Percentiles rank a stretch among this genome's conserved stretches.
These are phyloP conservation scores for Samsoniella hepiali DNA, from an alignment of 2,329 filamentous ascomycete species.

Conservation along the genomic window DNA sequence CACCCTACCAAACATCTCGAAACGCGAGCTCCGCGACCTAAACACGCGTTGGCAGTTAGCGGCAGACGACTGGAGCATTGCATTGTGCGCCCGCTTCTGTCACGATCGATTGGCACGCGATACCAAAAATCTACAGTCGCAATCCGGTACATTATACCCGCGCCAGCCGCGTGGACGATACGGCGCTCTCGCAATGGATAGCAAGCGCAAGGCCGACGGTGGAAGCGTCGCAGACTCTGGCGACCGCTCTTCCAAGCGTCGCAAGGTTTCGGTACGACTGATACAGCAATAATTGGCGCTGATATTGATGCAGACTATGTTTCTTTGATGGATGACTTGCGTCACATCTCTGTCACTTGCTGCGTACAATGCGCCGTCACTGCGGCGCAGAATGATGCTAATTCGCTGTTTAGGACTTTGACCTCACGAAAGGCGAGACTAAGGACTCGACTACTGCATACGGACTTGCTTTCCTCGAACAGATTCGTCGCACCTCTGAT, in stretches of 20 bases:
- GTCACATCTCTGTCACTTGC: conserved; percentile 3
- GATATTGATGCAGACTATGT: background rate
- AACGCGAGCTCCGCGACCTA: conserved; percentile 5
- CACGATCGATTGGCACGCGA: conserved; percentile 2
- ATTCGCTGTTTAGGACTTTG: conserved; percentile 36
- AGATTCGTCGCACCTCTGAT: conserved; percentile 72
- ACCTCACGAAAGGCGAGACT: conserved; percentile 57
- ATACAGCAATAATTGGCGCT: background rate
- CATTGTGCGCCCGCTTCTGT: conserved; percentile 8
- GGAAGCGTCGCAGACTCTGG: conserved; percentile 43
- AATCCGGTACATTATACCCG: background rate
- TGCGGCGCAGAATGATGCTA: background rate
- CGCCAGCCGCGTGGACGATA: background rate
- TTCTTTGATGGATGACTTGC: background rate
- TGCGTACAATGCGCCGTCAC: background rate
- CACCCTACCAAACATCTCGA: background rate
- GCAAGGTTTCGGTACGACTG: conserved; percentile 47
- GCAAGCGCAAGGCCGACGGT: conserved; percentile 55
- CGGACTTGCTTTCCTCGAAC: conserved; percentile 70
- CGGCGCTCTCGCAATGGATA: conserved; percentile 44
- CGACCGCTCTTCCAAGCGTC: conserved; percentile 55
- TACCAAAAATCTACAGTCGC: background rate
- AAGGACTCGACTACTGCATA: conserved; percentile 66
- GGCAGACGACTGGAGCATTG: background rate
- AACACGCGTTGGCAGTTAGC: conserved; percentile 15